phyloP scores from a whole-genome alignment of 2,329 filamentous ascomycete genomes.

The Fusarium aywerte region DNA sequence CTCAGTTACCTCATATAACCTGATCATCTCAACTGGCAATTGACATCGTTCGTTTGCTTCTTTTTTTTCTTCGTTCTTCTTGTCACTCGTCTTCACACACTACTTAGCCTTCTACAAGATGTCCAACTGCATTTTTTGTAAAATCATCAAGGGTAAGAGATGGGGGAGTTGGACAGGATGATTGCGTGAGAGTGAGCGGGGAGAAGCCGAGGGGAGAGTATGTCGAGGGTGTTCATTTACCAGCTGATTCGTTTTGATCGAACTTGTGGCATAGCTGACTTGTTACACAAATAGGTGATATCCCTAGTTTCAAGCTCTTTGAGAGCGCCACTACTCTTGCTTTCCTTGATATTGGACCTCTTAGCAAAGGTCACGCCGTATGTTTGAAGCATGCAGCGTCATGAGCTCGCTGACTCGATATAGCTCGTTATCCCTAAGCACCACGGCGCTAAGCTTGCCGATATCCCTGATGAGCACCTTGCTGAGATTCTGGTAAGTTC shows the following conservation, averaged over 20 bases:
- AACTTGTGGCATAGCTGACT: constrained; percentile 19
- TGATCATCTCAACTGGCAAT: neutral
- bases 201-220: constrained; percentile 31
- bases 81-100: too few species aligned
- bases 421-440: constrained; percentile 96
- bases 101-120: constrained; percentile 13
- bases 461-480: constrained; percentile 91
- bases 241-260: neutral
- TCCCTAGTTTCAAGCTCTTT: constrained; percentile 95
- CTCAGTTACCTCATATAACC: constrained; percentile 2
- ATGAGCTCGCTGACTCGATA: constrained; percentile 10
- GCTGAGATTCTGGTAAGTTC: constrained; percentile 77
- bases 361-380: constrained; percentile 90
- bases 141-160: constrained; percentile 86
- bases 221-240: constrained; percentile 24
- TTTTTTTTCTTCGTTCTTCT: neutral
- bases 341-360: constrained; percentile 94
- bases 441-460: constrained; percentile 90
- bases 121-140: constrained; percentile 89
- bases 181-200: neutral
- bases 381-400: constrained; percentile 46
- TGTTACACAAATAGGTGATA: constrained; percentile 73
- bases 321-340: constrained; percentile 94
- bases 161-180: neutral
- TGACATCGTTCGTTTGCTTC: neutral